Base-by-base conservation (phyloP, 2,329 filamentous ascomycete species). In the Colletotrichum truncatum region DNA sequence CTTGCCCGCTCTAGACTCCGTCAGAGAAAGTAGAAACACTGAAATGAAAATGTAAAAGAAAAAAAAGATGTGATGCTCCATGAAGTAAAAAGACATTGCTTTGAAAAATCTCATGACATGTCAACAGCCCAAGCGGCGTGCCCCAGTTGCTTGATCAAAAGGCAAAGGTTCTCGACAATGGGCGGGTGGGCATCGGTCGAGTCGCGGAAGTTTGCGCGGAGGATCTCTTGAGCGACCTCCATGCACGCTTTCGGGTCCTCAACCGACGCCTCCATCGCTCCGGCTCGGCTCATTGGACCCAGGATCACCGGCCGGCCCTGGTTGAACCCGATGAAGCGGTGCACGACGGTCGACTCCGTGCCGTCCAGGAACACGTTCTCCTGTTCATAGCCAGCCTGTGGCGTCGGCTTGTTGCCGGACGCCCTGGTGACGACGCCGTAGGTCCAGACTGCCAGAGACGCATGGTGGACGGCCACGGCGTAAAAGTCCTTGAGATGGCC, bases 401-500 rank as follows among this genome's bases (percentile, higher is more conserved):
- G 72, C 34, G 73, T 52, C 18, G 67, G 59, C 61, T 71, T 68
- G 70, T 75, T 72, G 12, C 63, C 34, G 72, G 73, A 81, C 67
- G 73, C 82, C 67, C 79, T 76, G 18, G 78, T 81, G 6, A 89
- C 81, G 0, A 92, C 85, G 1, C 89, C 89, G 69, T 90, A 92
- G 0, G 86, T 85, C 91, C 91, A 93, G 39, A 93, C 78, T 0
- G 87, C 86, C 4, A 93, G 79, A 11, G 85, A 84, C 4, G 89
- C 89, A 72, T 93, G 90, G 72, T 92, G 91, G 0, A 92, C 84
- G 0, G 86, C 88, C 6, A 93, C 86, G 0, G 90, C 89, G 67
- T 88, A 86, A 73, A 93, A 92, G 67, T 90, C 88, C 43, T 87
- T 85, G 4, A 92, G 75, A 10, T 85, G 80, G 0, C 83, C 81